These are phyloP conservation scores for Podospora pseudopauciseta DNA, from an alignment of 495 filamentous ascomycete genomes.

Conservation along the genomic window DNA sequence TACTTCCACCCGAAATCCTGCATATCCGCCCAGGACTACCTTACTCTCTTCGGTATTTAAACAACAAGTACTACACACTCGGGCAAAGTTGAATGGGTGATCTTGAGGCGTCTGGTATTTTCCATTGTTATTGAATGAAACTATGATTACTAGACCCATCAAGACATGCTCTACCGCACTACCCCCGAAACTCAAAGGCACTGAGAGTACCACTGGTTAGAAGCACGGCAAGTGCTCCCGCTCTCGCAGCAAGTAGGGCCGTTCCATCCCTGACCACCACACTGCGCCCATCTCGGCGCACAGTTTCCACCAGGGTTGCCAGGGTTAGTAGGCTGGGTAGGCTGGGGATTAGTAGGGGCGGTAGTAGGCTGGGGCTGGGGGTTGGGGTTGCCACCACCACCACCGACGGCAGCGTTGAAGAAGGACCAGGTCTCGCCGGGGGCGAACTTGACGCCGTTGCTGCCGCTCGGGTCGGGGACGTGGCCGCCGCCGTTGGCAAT, in stretches of 20 bases:
- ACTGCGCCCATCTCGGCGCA: conserved; percentile 42
- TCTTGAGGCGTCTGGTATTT: too few relatives aligned
- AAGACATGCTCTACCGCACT: background rate
- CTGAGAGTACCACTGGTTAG: conserved; percentile 20
- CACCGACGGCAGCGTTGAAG: conserved; percentile 14
- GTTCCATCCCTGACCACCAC: conserved; percentile 22
- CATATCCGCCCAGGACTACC: too few relatives aligned
- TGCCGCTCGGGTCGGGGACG: conserved; percentile 17
- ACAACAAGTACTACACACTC: too few relatives aligned
- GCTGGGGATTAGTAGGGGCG: background rate
- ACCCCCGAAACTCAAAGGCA: conserved; percentile 7
- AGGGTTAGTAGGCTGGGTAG: conserved; percentile 8
- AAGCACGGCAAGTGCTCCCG: conserved; percentile 13
- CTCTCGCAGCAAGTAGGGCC: conserved; percentile 20
- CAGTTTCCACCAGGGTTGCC: conserved; percentile 13
- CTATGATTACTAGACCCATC: too few relatives aligned
- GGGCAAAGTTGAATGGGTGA: too few relatives aligned
- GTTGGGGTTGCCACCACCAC: conserved; percentile 4
- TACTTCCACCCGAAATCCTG: too few relatives aligned
- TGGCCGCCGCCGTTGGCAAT: conserved; percentile 24
- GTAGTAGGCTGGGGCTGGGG: conserved; percentile 6
- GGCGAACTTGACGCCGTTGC: conserved; percentile 16
- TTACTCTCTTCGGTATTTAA: too few relatives aligned
- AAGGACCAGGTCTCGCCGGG: conserved; percentile 20
- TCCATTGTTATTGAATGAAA: too few relatives aligned